phyloP scores from a whole-genome alignment of 2,329 filamentous ascomycete species.

The Sclerotinia trifoliorum region DNA sequence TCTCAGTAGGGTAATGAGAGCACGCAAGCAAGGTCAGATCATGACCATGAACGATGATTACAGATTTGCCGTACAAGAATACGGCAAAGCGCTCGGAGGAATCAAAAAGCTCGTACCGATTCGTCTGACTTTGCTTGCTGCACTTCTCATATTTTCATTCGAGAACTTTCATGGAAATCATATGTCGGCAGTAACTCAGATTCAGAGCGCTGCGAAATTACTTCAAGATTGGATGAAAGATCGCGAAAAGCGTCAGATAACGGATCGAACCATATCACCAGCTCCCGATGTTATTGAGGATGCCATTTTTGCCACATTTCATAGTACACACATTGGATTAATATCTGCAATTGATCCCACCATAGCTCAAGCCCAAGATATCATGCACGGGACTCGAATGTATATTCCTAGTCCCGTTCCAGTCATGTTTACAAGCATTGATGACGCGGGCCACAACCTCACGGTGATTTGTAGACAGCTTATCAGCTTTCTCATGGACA shows the following conservation, averaged over 20 bases:
- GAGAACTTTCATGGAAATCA: slow-evolving; percentile 20
- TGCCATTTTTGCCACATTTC: slow-evolving; percentile 12
- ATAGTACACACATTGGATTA: slow-evolving; percentile 17
- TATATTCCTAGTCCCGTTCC: slow-evolving; percentile 13
- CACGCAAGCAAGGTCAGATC: slow-evolving; percentile 1
- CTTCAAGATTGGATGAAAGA: slow-evolving; percentile 17
- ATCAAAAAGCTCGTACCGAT: slow-evolving; percentile 11
- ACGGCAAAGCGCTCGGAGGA: slow-evolving; percentile 14
- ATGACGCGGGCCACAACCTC: neutral
- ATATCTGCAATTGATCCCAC: slow-evolving; percentile 11
- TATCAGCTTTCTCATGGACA: slow-evolving; percentile 8
- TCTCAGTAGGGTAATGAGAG: slow-evolving; percentile 13
- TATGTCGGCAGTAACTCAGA: slow-evolving; percentile 1
- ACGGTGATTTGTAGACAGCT: slow-evolving; percentile 1
- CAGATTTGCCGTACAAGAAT: slow-evolving; percentile 18
- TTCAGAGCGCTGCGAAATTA: slow-evolving; percentile 17
- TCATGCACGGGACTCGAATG: slow-evolving; percentile 10
- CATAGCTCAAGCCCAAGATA: slow-evolving; percentile 9
- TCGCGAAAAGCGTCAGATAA: slow-evolving; percentile 16
- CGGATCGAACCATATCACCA: slow-evolving; percentile 6
- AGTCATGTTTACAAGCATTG: neutral
- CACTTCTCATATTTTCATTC: slow-evolving; percentile 16
- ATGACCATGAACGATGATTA: slow-evolving; percentile 15
- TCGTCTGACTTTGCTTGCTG: slow-evolving; percentile 11
- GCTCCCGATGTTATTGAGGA: slow-evolving; percentile 20